These are phyloP conservation scores for Trichoderma pleuroti DNA, from an alignment of 2,329 filamentous ascomycete genomes.

Conservation along the genomic window DNA sequence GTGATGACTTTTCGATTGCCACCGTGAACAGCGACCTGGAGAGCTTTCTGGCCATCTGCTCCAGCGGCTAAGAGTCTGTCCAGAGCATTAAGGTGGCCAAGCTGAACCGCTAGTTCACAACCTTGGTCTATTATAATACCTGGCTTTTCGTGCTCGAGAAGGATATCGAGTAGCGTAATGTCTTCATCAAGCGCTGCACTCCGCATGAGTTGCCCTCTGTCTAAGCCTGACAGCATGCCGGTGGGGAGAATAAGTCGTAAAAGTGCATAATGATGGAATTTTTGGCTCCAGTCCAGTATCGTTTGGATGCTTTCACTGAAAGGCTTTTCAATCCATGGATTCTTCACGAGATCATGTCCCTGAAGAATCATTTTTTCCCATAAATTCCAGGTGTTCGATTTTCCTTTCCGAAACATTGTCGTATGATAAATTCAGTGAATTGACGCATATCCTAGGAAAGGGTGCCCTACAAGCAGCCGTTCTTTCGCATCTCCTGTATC, in stretches of 20 bases:
- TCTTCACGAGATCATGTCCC: neutral
- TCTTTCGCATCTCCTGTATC: neutral
- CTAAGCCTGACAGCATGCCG: neutral
- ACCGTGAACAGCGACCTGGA: neutral
- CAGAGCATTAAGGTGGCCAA: neutral
- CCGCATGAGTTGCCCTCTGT: neutral
- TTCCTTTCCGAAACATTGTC: neutral
- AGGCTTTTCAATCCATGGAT: neutral
- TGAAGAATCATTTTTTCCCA: neutral
- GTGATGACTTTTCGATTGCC: neutral
- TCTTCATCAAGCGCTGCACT: neutral
- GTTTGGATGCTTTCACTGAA: neutral
- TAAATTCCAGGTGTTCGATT: slow-evolving; percentile 4
- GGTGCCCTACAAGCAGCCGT: neutral
- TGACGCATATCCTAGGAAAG: slow-evolving; percentile 19
- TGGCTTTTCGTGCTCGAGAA: neutral
- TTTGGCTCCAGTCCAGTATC: neutral
- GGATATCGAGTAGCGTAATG: neutral
- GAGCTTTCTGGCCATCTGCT: neutral
- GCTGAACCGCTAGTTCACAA: neutral
- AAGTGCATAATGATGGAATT: neutral
- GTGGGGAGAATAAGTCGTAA: neutral
- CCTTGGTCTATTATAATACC: neutral
- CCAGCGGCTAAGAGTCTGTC: neutral
- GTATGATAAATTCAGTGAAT: slow-evolving; percentile 17